Evolutionary conservation across 805 yeast species (phyloP).

Genomic region (Nakazawaea wickerhamii): DNA sequence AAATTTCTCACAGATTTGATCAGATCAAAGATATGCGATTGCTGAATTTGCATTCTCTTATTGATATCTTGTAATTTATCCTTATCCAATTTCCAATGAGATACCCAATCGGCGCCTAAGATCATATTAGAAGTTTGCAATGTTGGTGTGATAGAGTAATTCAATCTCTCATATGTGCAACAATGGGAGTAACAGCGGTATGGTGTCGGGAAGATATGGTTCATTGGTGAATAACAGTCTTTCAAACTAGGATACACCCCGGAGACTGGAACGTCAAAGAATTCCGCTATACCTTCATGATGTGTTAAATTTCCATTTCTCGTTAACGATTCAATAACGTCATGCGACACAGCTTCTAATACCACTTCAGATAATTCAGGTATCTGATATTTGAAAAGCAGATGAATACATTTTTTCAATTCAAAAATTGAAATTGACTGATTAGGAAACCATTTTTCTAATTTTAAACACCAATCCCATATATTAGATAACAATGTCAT

Average conservation of each 20-base stretch:
- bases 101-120: conserved; percentile 48
- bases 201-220: conserved; percentile 13
- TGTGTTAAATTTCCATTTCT: conserved; percentile 16
- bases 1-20: conserved; percentile 67
- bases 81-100: conserved; percentile 57
- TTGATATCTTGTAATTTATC: conserved; percentile 49
- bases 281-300: conserved; percentile 5
- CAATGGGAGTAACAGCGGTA: conserved; percentile 12
- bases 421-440: conserved; percentile 44
- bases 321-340: background rate
- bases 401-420: conserved; percentile 43
- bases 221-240: conserved; percentile 17
- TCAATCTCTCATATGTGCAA: conserved; percentile 11
- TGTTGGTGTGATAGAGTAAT: conserved; percentile 19
- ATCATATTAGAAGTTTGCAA: conserved; percentile 22
- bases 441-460: conserved; percentile 49
- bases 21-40: conserved; percentile 71
- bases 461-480: conserved; percentile 48
- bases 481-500: conserved; percentile 44
- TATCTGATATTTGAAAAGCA: conserved; percentile 5
- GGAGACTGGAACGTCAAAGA: conserved; percentile 29
- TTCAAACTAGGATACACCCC: conserved; percentile 26
- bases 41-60: conserved; percentile 37
- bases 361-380: conserved; percentile 6
- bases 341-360: conserved; percentile 7